These are phyloP conservation scores for Entonaema liquescens DNA, from an alignment of 495 filamentous ascomycete genomes.

Conservation along the genomic window DNA sequence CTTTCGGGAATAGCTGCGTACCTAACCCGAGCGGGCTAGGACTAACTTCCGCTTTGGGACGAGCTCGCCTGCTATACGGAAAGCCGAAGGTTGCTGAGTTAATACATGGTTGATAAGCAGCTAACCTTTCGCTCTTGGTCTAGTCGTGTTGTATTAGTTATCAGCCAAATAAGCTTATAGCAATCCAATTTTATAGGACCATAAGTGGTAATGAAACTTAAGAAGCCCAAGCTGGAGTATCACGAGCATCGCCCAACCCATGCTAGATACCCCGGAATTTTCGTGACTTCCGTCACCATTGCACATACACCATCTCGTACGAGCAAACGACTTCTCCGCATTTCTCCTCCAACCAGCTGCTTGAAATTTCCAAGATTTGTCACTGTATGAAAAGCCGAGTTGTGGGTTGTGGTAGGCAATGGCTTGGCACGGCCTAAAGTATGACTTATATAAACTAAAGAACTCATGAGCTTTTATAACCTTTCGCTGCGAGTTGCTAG, in stretches of 20 bases:
- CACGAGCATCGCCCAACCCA: background rate
- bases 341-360: background rate
- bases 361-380: constrained; percentile 21
- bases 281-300: background rate
- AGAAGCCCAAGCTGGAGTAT: background rate
- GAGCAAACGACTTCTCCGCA: background rate
- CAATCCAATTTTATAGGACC: background rate
- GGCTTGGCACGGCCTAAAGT: background rate
- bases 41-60: background rate
- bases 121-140: background rate
- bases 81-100: background rate
- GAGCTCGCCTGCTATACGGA: background rate
- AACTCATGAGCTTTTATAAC: background rate
- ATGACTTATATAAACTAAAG: background rate
- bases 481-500: constrained; percentile 3
- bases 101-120: background rate
- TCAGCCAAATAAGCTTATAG: background rate
- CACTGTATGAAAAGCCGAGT: constrained; percentile 8
- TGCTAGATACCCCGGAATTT: background rate
- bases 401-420: too few species aligned
- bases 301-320: background rate
- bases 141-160: background rate
- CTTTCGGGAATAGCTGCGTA: background rate
- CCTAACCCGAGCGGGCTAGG: background rate
- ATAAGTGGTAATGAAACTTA: background rate